Percentiles rank a stretch among this genome's conserved stretches.
Conservation (phyloP, 2,329 filamentous ascomycete species). For the Colletotrichum aenigma region DNA sequence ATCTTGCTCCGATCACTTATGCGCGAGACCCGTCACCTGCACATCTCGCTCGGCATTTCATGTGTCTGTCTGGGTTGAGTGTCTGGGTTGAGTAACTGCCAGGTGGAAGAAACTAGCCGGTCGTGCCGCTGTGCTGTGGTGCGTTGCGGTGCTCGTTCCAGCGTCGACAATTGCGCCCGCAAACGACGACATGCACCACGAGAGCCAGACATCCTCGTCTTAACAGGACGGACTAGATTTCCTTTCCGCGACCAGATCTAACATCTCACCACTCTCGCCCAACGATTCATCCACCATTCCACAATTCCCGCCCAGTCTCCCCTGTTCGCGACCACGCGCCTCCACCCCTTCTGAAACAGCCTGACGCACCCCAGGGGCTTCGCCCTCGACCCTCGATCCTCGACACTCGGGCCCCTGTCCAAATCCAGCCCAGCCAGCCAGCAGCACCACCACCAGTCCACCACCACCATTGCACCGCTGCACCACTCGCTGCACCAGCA, state of each 20-base stretch:
- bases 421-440: neutral
- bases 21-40: neutral
- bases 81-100: no score
- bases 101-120: neutral
- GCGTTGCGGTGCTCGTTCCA: neutral
- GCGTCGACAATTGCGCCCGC: slow-evolving; percentile 1
- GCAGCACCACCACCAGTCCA: neutral
- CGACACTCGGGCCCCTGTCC: slow-evolving; percentile 27
- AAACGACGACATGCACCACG: neutral
- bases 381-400: slow-evolving; percentile 21
- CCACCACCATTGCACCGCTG: neutral
- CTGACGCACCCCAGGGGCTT: slow-evolving; percentile 38
- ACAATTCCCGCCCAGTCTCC: slow-evolving; percentile 2
- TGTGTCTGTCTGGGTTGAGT: neutral
- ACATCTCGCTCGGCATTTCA: neutral
- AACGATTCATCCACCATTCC: neutral
- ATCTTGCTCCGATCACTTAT: neutral
- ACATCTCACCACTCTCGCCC: neutral
- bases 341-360: slow-evolving; percentile 37
- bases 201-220: slow-evolving; percentile 6
- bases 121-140: neutral
- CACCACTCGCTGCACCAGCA: neutral
- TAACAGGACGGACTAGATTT: slow-evolving; percentile 6
- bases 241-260: slow-evolving; percentile 6
- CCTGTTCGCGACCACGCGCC: slow-evolving; percentile 15